A percentile compares a stretch with the other conserved stretches of the same genome.
These are phyloP conservation scores for Ogataea sp. DNA, from an alignment of 805 yeast species.

Conservation along the genomic window DNA sequence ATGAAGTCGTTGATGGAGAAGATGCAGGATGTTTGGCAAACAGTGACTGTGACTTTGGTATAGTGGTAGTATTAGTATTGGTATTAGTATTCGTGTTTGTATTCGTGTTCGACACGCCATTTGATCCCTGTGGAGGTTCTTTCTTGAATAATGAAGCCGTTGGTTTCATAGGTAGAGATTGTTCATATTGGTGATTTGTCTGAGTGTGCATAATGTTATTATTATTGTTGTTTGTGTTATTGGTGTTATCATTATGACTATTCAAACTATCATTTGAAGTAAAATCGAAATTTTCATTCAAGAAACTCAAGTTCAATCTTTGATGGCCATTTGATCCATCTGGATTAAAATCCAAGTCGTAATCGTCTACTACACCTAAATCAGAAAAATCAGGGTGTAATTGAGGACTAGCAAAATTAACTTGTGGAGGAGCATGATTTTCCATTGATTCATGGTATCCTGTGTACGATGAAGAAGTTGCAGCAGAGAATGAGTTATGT, in stretches of 20 bases:
- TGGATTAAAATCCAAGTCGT: background rate
- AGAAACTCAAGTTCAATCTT: background rate
- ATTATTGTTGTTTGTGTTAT: background rate
- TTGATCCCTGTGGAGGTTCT: too few species aligned
- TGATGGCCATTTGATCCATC: background rate
- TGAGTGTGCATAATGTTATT: too few species aligned
- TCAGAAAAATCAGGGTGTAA: conserved; percentile 19
- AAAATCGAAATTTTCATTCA: too few species aligned
- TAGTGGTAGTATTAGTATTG: background rate
- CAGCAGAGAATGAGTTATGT: conserved; percentile 59
- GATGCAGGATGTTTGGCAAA: conserved; percentile 7
- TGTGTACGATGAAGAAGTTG: conserved; percentile 51
- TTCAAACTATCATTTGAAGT: background rate
- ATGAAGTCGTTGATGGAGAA: background rate
- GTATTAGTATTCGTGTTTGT: too few species aligned
- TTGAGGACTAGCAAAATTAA: conserved; percentile 80
- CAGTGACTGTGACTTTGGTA: conserved; percentile 5
- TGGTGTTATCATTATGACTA: background rate
- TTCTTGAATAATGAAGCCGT: too few species aligned
- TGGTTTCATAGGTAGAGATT: too few species aligned
- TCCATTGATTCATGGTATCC: conserved; percentile 19
- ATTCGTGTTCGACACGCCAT: too few species aligned
- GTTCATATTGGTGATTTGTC: too few species aligned
- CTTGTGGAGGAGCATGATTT: conserved; percentile 54
- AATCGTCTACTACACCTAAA: background rate